Evolutionary conservation across 1,284 basidiomycete genomes (phyloP), one percentile per base, ranked within the genome.

Genomic region (Testicularia cyperi): DNA sequence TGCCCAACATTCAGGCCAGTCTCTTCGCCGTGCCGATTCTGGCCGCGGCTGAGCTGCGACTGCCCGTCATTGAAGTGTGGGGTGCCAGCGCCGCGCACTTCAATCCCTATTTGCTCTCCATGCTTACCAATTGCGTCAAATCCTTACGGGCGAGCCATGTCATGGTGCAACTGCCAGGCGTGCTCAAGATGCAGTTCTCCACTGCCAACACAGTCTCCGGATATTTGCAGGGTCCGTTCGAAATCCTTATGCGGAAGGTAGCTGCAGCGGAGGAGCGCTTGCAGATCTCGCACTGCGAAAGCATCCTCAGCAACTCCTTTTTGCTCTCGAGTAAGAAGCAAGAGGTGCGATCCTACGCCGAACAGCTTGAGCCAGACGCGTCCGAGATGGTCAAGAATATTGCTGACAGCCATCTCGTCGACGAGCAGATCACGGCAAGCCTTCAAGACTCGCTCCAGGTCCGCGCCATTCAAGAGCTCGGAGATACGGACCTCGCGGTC

Each of bases 51-150:
- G 57, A 62, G 20, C 26, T 62, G 15, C 38, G 57, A 12, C 34
- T 62, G 9, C 51, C 57, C 6, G 47, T 62, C 27, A 55, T 62
- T 26, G 57, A 62, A 16, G 34, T 52, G 12, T 62, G 57, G 57
- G 57, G 52, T 13, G 43, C 46, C 9, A 44, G 44, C 20, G 52
- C 57, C 2, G 49, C 52, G 16, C 48, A 62, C 35, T 62, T 62
- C 44, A 62, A 55, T 22, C 57, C 41, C 13, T 52, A 51, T 24
- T 44, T 62, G 25, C 16, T 55, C 36, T 42, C 57, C 5, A 21
- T 62, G 30, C 35, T 55, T 6, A 52, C 57, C 24, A 55, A 55
- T 20, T 62, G 52, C 28, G 52, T 62, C 44, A 55, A 62, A 30
- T 55, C 57, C 35, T 34, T 62, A 5, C 46, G 57, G 8, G 36